Conservation (phyloP, 1,139 yeast genomes). For the Candida sp. region DNA sequence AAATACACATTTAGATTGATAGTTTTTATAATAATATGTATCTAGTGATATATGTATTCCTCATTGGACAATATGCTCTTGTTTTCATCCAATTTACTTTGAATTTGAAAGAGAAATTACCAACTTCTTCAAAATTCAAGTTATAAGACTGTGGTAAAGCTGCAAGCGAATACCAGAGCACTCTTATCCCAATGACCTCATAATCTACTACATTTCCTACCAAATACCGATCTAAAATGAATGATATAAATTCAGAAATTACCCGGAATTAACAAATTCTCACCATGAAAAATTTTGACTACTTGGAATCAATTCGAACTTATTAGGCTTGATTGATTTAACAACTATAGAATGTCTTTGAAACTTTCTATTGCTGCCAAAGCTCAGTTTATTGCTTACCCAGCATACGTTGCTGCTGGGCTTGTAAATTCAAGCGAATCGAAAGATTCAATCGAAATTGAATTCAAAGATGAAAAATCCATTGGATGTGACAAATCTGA, state of each 20-base stretch:
- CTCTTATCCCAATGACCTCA: too few species aligned
- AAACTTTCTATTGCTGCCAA: slow-evolving; percentile 74
- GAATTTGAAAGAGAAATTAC: background rate
- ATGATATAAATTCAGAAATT: background rate
- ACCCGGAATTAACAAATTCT: background rate
- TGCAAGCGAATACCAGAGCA: too few species aligned
- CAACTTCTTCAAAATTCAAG: background rate
- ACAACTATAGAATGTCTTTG: slow-evolving; percentile 18
- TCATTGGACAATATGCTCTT: too few species aligned
- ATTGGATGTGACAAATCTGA: slow-evolving; percentile 35
- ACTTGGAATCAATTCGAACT: background rate
- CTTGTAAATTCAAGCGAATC: slow-evolving; percentile 53
- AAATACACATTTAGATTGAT: too few species aligned
- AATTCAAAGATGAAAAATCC: slow-evolving; percentile 63
- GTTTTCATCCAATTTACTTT: background rate
- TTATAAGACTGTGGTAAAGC: too few species aligned
- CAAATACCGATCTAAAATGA: background rate
- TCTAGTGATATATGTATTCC: too few species aligned
- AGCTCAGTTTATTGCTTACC: slow-evolving; percentile 79
- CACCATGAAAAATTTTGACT: background rate
- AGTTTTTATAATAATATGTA: too few species aligned
- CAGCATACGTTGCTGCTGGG: slow-evolving; percentile 76
- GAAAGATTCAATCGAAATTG: slow-evolving; percentile 50
- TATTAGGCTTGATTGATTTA: background rate
- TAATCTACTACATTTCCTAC: too few species aligned